Evolutionary conservation across 306 rosid species (phyloP).

Genomic region (Arachis stenosperma): DNA sequence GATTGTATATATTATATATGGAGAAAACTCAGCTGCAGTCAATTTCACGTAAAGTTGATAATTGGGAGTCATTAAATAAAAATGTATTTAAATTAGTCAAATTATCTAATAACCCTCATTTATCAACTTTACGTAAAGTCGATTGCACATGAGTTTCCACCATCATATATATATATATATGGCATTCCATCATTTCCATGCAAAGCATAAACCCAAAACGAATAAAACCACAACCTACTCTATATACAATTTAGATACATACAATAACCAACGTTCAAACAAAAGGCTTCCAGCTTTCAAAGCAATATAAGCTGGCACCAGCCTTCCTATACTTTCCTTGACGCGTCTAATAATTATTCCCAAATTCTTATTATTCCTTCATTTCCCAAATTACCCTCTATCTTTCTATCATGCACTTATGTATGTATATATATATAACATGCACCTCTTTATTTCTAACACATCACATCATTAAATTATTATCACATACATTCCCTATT

Average conservation of each 20-base stretch:
- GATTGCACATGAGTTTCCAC: too few relatives aligned
- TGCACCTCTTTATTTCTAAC: conserved; percentile 31
- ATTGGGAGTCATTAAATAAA: too few relatives aligned
- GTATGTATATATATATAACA: neutral
- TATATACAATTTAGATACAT: too few relatives aligned
- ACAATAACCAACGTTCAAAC: conserved; percentile 39
- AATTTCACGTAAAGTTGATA: too few relatives aligned
- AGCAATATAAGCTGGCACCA: conserved; percentile 65
- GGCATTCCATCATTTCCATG: too few relatives aligned
- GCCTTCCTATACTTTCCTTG: conserved; percentile 45
- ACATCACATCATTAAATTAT: conserved; percentile 25
- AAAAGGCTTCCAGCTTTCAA: conserved; percentile 66
- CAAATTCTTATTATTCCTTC: conserved; percentile 1
- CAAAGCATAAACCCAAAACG: too few relatives aligned
- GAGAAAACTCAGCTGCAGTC: too few relatives aligned
- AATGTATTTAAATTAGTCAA: too few relatives aligned
- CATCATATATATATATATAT: too few relatives aligned
- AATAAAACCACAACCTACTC: too few relatives aligned
- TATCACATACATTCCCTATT: neutral
- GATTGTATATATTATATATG: too few relatives aligned
- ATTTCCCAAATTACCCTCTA: neutral
- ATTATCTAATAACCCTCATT: accelerated
- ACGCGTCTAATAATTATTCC: conserved; percentile 46
- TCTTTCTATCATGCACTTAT: conserved; percentile 6
- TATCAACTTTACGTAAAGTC: too few relatives aligned